A percentile compares a stretch with the other conserved stretches of the same genome.
These are phyloP conservation scores for Anthoceros angustus DNA, from an alignment of 225 moss, liverwort and hornwort genomes.

Conservation along the genomic window DNA sequence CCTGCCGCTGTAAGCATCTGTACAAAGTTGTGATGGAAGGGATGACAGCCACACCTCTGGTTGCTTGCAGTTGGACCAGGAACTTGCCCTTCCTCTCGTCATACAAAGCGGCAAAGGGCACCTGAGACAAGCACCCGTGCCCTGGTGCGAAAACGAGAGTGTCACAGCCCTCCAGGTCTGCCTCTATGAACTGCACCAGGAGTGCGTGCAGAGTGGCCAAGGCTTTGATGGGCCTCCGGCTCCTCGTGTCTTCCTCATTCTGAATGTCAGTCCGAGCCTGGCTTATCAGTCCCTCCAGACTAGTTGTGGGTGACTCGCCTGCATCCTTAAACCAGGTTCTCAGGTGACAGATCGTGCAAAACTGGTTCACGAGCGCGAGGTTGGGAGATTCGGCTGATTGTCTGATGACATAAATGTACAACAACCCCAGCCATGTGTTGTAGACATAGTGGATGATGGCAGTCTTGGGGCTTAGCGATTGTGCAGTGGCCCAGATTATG, in stretches of 20 bases:
- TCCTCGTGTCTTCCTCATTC: neutral
- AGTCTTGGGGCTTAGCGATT: neutral
- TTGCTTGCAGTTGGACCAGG: neutral
- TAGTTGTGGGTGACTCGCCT: neutral
- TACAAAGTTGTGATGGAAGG: too few relatives aligned
- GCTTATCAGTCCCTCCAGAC: neutral
- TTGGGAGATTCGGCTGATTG: neutral
- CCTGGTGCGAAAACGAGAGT: slow-evolving; percentile 2
- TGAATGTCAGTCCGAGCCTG: neutral
- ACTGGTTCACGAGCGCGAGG: too few relatives aligned
- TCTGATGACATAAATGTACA: slow-evolving; percentile 3
- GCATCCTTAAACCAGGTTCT: neutral
- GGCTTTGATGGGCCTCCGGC: neutral
- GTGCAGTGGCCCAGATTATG: neutral
- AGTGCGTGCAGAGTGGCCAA: slow-evolving; percentile 1
- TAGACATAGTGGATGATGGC: slow-evolving; percentile 1
- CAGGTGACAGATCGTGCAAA: neutral
- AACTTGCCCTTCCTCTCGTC: neutral
- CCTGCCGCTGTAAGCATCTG: too few relatives aligned
- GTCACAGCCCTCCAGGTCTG: neutral
- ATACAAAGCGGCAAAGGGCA: neutral
- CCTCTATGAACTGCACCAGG: neutral
- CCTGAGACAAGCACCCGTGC: neutral
- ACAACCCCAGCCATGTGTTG: neutral
- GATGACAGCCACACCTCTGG: too few relatives aligned